A percentile compares a stretch with the other conserved stretches of the same genome.
Conservation (phyloP, 2,329 filamentous ascomycete genomes). For the Cercospora berteroae region DNA sequence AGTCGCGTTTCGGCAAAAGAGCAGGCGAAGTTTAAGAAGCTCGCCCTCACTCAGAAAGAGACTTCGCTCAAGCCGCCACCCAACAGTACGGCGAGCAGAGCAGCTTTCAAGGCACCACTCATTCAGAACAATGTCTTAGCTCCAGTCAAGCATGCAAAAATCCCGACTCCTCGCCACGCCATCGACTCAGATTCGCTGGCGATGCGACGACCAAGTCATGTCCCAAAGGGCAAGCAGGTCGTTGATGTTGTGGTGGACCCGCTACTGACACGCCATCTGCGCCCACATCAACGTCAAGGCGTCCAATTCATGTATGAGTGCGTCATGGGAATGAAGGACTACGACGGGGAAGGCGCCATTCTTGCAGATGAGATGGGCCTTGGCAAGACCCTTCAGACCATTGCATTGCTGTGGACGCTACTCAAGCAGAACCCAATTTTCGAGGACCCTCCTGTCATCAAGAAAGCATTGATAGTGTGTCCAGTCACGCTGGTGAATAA, state of each 20-base stretch:
- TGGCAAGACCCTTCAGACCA: slow-evolving; percentile 72
- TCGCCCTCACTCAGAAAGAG: slow-evolving; percentile 42
- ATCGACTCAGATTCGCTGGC: slow-evolving; percentile 61
- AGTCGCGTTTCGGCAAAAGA: slow-evolving; percentile 33
- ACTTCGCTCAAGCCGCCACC: slow-evolving; percentile 41
- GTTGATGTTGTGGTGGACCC: slow-evolving; percentile 74
- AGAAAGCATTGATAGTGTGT: slow-evolving; percentile 70
- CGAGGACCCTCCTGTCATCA: slow-evolving; percentile 59
- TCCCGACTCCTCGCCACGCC: slow-evolving; percentile 64
- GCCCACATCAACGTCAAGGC: slow-evolving; percentile 67
- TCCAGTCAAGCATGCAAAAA: slow-evolving; percentile 46
- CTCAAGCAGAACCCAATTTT: slow-evolving; percentile 69
- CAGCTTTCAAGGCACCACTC: slow-evolving; percentile 61
- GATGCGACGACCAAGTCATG: slow-evolving; percentile 60
- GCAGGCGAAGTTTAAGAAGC: slow-evolving; percentile 35
- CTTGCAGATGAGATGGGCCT: slow-evolving; percentile 75
- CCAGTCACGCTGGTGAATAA: slow-evolving; percentile 71
- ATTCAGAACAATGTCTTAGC: slow-evolving; percentile 46
- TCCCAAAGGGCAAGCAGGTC: slow-evolving; percentile 61
- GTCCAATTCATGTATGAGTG: slow-evolving; percentile 72
- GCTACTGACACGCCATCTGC: slow-evolving; percentile 59
- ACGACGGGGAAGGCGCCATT: slow-evolving; percentile 66
- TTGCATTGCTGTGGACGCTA: slow-evolving; percentile 68
- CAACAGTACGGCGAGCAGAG: slow-evolving; percentile 40
- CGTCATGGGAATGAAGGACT: slow-evolving; percentile 68